These are phyloP conservation scores for Phytophthora lateralis DNA, from an alignment of 352 stramenopile species.

Conservation along the genomic window DNA sequence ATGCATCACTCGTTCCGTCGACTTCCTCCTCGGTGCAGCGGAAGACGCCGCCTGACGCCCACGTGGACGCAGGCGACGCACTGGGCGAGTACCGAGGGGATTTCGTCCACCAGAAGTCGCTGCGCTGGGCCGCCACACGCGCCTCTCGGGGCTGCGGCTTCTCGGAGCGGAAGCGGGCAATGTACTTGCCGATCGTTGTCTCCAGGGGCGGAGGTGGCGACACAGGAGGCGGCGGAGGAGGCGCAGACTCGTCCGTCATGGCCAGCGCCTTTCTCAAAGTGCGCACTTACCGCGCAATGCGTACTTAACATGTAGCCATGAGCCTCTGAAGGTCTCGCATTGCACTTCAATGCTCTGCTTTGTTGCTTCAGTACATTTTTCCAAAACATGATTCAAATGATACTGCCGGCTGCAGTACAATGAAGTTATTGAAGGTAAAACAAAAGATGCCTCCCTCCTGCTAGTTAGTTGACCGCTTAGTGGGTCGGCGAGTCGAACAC, in stretches of 20 bases:
- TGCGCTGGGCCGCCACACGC: constrained; percentile 24
- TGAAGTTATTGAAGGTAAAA: background rate
- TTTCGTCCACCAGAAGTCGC: constrained; percentile 69
- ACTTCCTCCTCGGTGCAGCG: constrained; percentile 29
- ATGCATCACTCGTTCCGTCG: constrained; percentile 9
- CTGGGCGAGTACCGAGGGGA: constrained; percentile 35
- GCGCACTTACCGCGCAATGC: background rate
- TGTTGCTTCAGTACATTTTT: no score
- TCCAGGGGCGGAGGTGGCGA: constrained; percentile 13
- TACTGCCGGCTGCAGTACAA: no score
- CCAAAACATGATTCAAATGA: no score
- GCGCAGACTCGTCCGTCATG: constrained; percentile 3
- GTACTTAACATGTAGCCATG: constrained; percentile 2
- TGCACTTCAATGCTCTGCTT: no score
- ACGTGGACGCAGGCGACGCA: constrained; percentile 32
- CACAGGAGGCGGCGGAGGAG: constrained; percentile 11
- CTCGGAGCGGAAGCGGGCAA: constrained; percentile 67
- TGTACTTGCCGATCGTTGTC: constrained; percentile 74
- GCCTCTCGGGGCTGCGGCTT: constrained; percentile 51
- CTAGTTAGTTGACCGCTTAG: constrained; percentile 5
- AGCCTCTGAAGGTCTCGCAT: no score
- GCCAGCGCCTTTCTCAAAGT: background rate
- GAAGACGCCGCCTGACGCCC: constrained; percentile 25
- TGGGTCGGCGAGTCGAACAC: constrained; percentile 51
- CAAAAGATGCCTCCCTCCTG: no score